Evolutionary conservation across 371 early-diverging fungal species (phyloP), one percentile per base, ranked within the genome.

Genomic region (Basidiobolus meristosporus): DNA sequence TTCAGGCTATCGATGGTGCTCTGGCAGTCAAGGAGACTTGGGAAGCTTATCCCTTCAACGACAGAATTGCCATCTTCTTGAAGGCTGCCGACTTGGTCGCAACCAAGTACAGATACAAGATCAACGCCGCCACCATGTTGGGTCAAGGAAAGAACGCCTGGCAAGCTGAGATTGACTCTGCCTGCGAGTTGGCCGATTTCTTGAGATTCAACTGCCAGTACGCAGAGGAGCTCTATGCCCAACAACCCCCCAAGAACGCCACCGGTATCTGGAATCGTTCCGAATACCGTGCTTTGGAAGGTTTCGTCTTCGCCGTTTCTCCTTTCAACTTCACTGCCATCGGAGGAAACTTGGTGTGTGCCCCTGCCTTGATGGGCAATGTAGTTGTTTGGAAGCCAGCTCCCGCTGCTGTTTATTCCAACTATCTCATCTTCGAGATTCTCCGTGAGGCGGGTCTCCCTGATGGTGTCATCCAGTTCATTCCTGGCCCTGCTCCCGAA

Each of bases 241-340:
- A 82, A 50, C 96, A 97, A 65, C 96, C 96, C 19, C 72, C 83
- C 43, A 75, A 80, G 65, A 87, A 91, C 65, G 54, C 87, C n/a
- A 50, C 71, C 29, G 73, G 73, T 34, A 69, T 63, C 42, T 97
- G 98, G 98, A 97, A 97, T 68, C 77, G 95, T 45, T 63, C 77
- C 44, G 98, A 97, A 65, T 93, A 89, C 70, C 82, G 96, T 42
- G 77, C 82, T 32, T 66, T 95, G 31, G 98, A 95, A 60, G 96
- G 98, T 28, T 97, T 96, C 50, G 90, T 96, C 29, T 76, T 84
- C 41, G 96, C 95, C 33, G 79, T 90, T 41, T 86, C 92, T 14
- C 98, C 98, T 15, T 97, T 97, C 79, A 97, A 97, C 73, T 97
- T 97, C 54, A 97, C 98, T 28, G 98, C 98, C 42, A 97, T 97